These are phyloP conservation scores for Cajanus cajan DNA, from an alignment of 306 rosid genomes.

Conservation along the genomic window DNA sequence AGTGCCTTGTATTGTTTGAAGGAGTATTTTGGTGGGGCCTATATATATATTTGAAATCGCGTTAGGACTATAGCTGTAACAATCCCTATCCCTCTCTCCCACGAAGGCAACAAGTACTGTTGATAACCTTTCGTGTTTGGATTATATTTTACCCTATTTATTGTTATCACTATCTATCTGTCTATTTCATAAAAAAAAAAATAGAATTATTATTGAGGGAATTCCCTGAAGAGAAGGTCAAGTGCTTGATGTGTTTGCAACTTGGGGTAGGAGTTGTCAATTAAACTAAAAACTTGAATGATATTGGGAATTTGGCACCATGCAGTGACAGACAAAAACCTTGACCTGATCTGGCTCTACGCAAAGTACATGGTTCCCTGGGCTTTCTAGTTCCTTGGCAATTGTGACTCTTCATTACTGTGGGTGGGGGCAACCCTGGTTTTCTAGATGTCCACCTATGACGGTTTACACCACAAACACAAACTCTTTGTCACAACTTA, in stretches of 20 bases:
- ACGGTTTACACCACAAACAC: not conserved
- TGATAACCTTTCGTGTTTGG: not conserved
- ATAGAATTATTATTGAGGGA: not conserved
- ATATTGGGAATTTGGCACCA: constrained; percentile 36
- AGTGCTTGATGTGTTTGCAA: constrained; percentile 30
- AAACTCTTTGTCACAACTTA: constrained; percentile 28
- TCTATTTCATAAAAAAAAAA: not conserved
- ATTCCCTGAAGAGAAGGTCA: constrained; percentile 16
- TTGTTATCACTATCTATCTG: not conserved
- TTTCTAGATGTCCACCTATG: constrained; percentile 28
- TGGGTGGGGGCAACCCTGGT: constrained; percentile 33
- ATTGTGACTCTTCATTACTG: constrained; percentile 43
- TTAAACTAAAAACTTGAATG: constrained; percentile 23
- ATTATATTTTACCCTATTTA: not conserved
- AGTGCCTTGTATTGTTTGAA: not conserved
- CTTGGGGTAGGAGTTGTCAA: constrained; percentile 30
- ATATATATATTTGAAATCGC: not conserved
- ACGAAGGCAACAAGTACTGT: not conserved
- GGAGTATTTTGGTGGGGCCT: not conserved
- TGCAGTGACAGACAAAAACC: constrained; percentile 24
- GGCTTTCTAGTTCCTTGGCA: constrained; percentile 37
- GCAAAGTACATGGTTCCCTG: constrained; percentile 36
- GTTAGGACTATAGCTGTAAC: not conserved
- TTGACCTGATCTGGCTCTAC: constrained; percentile 19
- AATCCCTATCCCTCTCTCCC: not conserved